These are phyloP conservation scores for Dictyostelium firmibasis DNA, from an alignment of 78 protist species.

Conservation along the genomic window DNA sequence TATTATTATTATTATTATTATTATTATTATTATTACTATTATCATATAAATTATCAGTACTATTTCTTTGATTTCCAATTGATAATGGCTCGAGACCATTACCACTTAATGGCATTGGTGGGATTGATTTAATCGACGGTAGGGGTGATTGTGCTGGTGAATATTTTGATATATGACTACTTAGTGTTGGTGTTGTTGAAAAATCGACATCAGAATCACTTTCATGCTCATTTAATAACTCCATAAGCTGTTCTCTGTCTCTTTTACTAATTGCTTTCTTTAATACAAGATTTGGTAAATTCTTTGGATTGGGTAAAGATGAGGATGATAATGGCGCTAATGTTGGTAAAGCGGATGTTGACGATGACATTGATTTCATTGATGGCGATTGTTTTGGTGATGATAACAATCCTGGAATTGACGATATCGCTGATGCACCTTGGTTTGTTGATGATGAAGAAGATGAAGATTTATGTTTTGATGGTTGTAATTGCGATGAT, in stretches of 20 bases:
- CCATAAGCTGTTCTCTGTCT: slow-evolving; percentile 41
- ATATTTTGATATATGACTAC: neutral
- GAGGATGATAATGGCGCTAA: neutral
- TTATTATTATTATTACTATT: neutral
- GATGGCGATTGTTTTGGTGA: slow-evolving; percentile 9
- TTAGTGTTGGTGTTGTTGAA: slow-evolving; percentile 5
- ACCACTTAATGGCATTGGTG: neutral
- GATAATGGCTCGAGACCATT: neutral
- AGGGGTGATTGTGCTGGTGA: slow-evolving; percentile 2
- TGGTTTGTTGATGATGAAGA: neutral
- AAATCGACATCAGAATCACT: slow-evolving; percentile 29
- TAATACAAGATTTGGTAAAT: neutral
- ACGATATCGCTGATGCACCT: neutral
- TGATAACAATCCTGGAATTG: neutral
- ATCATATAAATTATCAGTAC: neutral
- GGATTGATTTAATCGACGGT: neutral
- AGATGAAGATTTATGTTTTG: neutral
- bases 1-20: neutral
- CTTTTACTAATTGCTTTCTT: slow-evolving; percentile 12
- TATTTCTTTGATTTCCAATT: neutral
- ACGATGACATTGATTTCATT: neutral
- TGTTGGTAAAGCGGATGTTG: neutral
- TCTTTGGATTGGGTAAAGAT: neutral
- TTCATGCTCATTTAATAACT: slow-evolving; percentile 38
- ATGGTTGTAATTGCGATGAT: neutral